Percentiles rank a stretch among this genome's conserved stretches.
phyloP scores from a whole-genome alignment of 75 land plant species.

The Adiantum capillusveneris region DNA sequence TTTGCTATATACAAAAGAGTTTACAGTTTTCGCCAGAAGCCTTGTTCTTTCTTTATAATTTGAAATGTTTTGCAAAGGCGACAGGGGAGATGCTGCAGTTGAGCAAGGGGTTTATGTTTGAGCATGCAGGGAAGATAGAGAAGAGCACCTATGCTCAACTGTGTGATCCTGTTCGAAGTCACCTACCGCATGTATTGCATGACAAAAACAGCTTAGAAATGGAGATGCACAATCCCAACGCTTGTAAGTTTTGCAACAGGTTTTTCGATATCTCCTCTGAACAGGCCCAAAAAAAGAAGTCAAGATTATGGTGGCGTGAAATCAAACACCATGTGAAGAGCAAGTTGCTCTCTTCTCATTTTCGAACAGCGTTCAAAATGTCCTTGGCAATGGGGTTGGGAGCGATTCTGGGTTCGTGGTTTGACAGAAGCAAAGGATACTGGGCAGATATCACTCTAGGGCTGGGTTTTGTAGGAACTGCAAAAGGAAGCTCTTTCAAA shows the following conservation, averaged over 20 bases:
- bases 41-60: constrained; percentile 51
- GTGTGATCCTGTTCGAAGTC: neutral
- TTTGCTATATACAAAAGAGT: neutral
- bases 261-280: neutral
- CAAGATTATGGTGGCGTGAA: too few species aligned
- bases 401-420: constrained; percentile 41
- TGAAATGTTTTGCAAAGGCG: constrained; percentile 30
- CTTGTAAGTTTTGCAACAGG: neutral
- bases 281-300: neutral
- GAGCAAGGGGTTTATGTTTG: neutral
- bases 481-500: constrained; percentile 49
- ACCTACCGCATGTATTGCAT: neutral
- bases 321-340: neutral
- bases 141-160: neutral
- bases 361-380: constrained; percentile 30
- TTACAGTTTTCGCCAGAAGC: constrained; percentile 13
- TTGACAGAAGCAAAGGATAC: constrained; percentile 28
- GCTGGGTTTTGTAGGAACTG: constrained; percentile 18
- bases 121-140: neutral
- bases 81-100: constrained; percentile 2
- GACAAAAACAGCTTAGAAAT: neutral
- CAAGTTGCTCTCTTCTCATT: neutral
- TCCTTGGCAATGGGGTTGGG: constrained; percentile 48
- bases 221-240: neutral
- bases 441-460: constrained; percentile 63